Percentiles rank a stretch among this genome's conserved stretches.
Conservation (phyloP, 2,329 filamentous ascomycete species). For the Decorospora gaudefroyi region DNA sequence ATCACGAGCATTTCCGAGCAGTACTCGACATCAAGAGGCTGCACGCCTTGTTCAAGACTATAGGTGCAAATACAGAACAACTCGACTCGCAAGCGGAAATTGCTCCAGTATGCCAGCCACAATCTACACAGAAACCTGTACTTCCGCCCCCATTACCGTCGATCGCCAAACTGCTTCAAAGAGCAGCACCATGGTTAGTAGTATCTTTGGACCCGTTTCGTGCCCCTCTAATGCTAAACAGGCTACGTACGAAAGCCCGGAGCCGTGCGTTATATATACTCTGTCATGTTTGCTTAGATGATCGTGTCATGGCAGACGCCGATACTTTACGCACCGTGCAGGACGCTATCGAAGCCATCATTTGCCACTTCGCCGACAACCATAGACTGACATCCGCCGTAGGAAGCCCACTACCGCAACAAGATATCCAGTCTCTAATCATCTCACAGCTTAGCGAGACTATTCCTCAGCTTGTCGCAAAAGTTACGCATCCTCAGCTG, state of each 20-base stretch:
- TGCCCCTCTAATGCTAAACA: conserved; percentile 16
- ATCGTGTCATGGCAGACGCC: conserved; percentile 31
- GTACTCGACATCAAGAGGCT: conserved; percentile 50
- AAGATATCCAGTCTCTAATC: conserved; percentile 29
- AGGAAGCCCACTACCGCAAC: conserved; percentile 17
- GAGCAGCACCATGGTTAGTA: conserved; percentile 34
- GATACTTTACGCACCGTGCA: conserved; percentile 32
- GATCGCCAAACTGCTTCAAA: conserved; percentile 30
- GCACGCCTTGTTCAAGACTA: conserved; percentile 59
- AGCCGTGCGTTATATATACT: conserved; percentile 33
- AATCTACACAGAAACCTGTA: conserved; percentile 13
- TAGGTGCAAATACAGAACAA: conserved; percentile 56
- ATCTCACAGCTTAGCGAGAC: conserved; percentile 32
- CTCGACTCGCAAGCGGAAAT: conserved; percentile 10
- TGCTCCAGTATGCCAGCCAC: conserved; percentile 9
- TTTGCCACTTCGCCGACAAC: conserved; percentile 34
- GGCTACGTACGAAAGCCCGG: conserved; percentile 29
- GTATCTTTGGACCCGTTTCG: background rate
- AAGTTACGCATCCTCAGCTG: conserved; percentile 56
- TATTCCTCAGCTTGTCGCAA: conserved; percentile 33
- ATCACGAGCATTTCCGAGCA: conserved; percentile 36
- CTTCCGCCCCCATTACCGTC: conserved; percentile 32
- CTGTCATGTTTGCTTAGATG: conserved; percentile 40
- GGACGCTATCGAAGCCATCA: conserved; percentile 39
- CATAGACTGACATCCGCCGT: conserved; percentile 30